Evolutionary conservation across 169 alveolate genomes (phyloP).

Genomic region (Plasmodium malariae): DNA sequence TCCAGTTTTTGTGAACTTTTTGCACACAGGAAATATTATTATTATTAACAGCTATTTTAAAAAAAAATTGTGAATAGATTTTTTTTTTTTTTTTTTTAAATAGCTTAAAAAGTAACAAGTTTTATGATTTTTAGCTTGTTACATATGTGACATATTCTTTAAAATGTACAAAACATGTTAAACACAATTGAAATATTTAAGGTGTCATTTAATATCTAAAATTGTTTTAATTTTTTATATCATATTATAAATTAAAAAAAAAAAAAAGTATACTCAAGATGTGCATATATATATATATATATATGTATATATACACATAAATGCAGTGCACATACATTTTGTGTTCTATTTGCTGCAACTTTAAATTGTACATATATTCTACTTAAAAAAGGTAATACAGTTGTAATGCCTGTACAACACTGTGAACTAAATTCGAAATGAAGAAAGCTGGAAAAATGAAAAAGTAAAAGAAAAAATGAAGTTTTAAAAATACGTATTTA

Average conservation of each 20-base stretch:
- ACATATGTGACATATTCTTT: not conserved
- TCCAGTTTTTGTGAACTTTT: not conserved
- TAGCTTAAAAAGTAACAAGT: too few species aligned
- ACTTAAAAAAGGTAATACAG: not conserved
- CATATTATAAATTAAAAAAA: not conserved
- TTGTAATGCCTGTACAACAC: not conserved
- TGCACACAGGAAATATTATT: not conserved
- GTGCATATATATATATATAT: conserved; percentile 19
- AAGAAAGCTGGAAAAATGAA: not conserved
- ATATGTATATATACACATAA: not conserved
- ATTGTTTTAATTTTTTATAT: not conserved
- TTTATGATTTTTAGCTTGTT: conserved; percentile 3
- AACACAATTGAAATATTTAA: conserved; percentile 2
- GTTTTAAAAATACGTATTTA: not conserved
- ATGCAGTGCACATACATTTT: not conserved
- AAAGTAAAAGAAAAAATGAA: not conserved
- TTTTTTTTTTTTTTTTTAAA: conserved; percentile 37
- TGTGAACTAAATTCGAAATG: not conserved
- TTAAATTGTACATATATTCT: not conserved
- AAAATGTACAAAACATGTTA: conserved; percentile 8
- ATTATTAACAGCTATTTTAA: conserved; percentile 19
- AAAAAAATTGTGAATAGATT: conserved; percentile 7
- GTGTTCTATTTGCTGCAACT: not conserved
- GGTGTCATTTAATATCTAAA: conserved; percentile 1
- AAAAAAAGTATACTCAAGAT: not conserved